A percentile compares a stretch with the other conserved stretches of the same genome.
Conservation (phyloP, 139 green algal species). For the Chlamydomonas schloesseri region DNA sequence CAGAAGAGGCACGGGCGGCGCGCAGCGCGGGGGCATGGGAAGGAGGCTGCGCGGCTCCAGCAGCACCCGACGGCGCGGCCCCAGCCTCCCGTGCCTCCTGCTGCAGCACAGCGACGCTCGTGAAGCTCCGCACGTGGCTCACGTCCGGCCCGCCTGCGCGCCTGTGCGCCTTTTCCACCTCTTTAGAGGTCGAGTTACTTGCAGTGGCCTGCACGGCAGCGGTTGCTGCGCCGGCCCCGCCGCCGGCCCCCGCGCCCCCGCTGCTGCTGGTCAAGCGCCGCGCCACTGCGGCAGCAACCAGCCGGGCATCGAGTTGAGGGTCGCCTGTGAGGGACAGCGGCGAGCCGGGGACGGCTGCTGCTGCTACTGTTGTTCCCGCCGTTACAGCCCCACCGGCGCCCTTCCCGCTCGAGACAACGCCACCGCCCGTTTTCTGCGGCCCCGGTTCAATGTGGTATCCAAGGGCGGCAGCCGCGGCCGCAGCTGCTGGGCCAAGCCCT, state of each 20-base stretch:
- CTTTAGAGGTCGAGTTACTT: no score
- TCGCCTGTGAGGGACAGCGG: not conserved
- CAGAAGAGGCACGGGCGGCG: no score
- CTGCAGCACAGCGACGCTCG: not conserved
- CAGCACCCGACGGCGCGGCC: no score
- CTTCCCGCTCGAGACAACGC: not conserved
- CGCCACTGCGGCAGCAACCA: conserved; percentile 2
- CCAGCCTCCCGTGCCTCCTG: not conserved
- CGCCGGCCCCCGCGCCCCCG: no score
- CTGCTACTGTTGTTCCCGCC: no score
- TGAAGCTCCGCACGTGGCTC: not conserved
- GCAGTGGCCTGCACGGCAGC: no score
- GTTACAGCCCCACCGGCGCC: not conserved
- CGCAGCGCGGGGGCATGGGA: no score
- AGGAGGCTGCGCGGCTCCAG: no score
- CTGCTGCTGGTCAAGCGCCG: conserved; percentile 5
- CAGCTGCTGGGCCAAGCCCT: not conserved
- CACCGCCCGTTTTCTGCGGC: not conserved
- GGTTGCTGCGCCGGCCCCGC: no score
- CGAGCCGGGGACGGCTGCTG: not conserved
- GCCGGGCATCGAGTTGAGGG: not conserved
- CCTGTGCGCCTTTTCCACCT: no score
- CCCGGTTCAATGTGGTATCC: not conserved
- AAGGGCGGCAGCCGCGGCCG: not conserved
- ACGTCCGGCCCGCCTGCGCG: not conserved